These are phyloP conservation scores for Acrodontium crateriforme DNA, from an alignment of 2,329 filamentous ascomycete species.

Conservation along the genomic window DNA sequence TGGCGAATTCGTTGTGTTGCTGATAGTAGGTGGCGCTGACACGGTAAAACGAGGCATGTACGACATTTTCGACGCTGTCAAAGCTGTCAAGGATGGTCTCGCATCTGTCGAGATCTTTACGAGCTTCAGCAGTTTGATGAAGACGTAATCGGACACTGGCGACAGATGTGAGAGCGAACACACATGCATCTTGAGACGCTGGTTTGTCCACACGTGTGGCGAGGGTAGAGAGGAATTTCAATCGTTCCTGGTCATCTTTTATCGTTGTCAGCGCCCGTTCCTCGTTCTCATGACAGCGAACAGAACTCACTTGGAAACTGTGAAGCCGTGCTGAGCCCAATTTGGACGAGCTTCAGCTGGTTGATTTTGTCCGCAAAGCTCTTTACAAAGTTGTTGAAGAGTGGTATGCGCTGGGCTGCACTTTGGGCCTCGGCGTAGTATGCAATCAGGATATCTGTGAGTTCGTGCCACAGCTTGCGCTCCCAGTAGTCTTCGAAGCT, in stretches of 20 bases:
- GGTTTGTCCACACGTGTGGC: slow-evolving; percentile 82
- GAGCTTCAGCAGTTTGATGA: slow-evolving; percentile 64
- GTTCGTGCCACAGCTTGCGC: slow-evolving; percentile 97
- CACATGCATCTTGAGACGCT: slow-evolving; percentile 85
- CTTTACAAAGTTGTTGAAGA: slow-evolving; percentile 91
- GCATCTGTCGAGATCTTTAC: slow-evolving; percentile 73
- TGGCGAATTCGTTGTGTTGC: slow-evolving; percentile 79
- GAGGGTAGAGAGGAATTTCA: slow-evolving; percentile 71
- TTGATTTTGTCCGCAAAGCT: slow-evolving; percentile 98
- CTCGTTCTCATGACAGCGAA: background rate
- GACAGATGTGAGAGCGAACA: slow-evolving; percentile 83
- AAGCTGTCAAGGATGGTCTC: slow-evolving; percentile 82
- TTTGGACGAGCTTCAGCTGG: slow-evolving; percentile 86
- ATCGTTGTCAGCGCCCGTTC: background rate
- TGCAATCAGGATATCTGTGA: slow-evolving; percentile 74
- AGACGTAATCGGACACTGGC: slow-evolving; percentile 76
- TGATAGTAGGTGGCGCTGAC: slow-evolving; percentile 91
- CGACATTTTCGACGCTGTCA: slow-evolving; percentile 87
- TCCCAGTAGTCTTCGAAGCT: slow-evolving; percentile 96
- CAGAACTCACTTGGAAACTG: slow-evolving; percentile 57
- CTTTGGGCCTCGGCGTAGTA: slow-evolving; percentile 80
- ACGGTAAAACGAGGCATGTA: slow-evolving; percentile 93
- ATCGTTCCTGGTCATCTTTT: slow-evolving; percentile 70
- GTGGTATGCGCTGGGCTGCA: slow-evolving; percentile 66
- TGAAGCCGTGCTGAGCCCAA: slow-evolving; percentile 75